A percentile compares a stretch with the other conserved stretches of the same genome.
Evolutionary conservation across 1,139 yeast genomes (phyloP).

Genomic region (Blastobotrys capitulatus): DNA sequence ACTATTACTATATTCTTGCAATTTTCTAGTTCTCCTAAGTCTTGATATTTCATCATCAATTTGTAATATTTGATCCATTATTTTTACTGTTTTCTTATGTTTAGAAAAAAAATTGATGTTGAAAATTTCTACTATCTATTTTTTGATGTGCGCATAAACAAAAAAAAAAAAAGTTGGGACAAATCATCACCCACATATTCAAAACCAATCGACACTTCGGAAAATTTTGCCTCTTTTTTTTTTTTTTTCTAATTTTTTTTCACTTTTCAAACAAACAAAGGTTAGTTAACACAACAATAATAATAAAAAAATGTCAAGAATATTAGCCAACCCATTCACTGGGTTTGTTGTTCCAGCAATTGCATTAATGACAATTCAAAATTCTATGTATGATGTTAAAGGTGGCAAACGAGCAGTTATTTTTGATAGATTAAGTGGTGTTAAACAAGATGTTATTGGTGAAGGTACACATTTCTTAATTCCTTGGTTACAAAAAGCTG

Average conservation of each 20-base stretch:
- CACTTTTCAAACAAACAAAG: background rate
- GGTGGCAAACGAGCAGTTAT: constrained; percentile 97
- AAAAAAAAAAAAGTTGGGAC: background rate
- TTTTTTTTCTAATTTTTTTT: background rate
- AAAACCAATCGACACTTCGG: too few species aligned
- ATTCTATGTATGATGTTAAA: constrained; percentile 68
- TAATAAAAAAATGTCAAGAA: constrained; percentile 10
- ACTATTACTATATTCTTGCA: constrained; percentile 18
- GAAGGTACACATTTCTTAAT: constrained; percentile 95
- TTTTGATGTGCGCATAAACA: background rate
- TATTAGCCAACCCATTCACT: constrained; percentile 14
- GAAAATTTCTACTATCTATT: too few species aligned
- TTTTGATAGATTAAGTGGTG: constrained; percentile 88
- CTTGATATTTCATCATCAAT: constrained; percentile 4
- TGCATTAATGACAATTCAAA: constrained; percentile 25
- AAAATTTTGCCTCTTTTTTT: too few species aligned
- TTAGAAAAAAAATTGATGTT: background rate
- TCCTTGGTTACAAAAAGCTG: constrained; percentile 95
- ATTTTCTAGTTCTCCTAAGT: constrained; percentile 15
- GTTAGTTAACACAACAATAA: background rate
- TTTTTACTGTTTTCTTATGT: background rate
- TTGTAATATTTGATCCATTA: background rate
- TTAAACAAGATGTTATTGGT: constrained; percentile 77
- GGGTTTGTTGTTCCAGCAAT: constrained; percentile 29
- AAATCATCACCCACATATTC: background rate